Evolutionary conservation across 306 rosid genomes (phyloP).

Genomic region (Dryas drummondii): DNA sequence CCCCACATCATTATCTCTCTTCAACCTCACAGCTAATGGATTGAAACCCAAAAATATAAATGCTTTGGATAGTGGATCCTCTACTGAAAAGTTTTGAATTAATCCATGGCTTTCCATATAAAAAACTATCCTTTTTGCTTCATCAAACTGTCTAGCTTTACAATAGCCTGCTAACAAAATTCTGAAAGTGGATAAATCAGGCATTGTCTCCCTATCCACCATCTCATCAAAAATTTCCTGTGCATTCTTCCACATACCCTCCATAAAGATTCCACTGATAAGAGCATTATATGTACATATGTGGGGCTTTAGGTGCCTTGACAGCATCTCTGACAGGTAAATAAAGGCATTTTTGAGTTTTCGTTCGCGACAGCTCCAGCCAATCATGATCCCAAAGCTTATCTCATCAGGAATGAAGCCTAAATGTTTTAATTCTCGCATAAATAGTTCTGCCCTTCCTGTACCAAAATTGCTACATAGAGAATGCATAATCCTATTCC

Average conservation of each 20-base stretch:
- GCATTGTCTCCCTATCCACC: slow-evolving; percentile 63
- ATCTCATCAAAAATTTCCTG: slow-evolving; percentile 63
- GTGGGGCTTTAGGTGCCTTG: slow-evolving; percentile 43
- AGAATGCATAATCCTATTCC: slow-evolving; percentile 62
- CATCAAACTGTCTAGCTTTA: slow-evolving; percentile 64
- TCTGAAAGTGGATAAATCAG: slow-evolving; percentile 59
- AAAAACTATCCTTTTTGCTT: slow-evolving; percentile 47
- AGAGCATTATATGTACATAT: slow-evolving; percentile 68
- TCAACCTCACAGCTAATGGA: slow-evolving; percentile 65
- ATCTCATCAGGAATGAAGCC: slow-evolving; percentile 70
- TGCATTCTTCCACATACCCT: slow-evolving; percentile 60
- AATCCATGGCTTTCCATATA: slow-evolving; percentile 66
- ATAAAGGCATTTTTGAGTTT: slow-evolving; percentile 55
- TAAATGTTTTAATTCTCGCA: slow-evolving; percentile 51
- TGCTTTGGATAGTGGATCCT: slow-evolving; percentile 61
- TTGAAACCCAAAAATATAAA: slow-evolving; percentile 71
- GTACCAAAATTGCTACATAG: slow-evolving; percentile 56
- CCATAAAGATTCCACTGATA: slow-evolving; percentile 62
- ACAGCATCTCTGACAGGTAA: slow-evolving; percentile 56
- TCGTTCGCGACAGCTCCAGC: slow-evolving; percentile 72
- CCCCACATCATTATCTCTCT: slow-evolving; percentile 58
- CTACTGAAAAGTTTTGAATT: slow-evolving; percentile 40
- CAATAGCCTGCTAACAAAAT: slow-evolving; percentile 87
- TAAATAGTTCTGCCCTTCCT: slow-evolving; percentile 46
- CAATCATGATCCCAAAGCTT: slow-evolving; percentile 79